Evolutionary conservation across 2,329 filamentous ascomycete species (phyloP), one percentile per base, ranked within the genome.

Genomic region (Clarireedia monteithiana): DNA sequence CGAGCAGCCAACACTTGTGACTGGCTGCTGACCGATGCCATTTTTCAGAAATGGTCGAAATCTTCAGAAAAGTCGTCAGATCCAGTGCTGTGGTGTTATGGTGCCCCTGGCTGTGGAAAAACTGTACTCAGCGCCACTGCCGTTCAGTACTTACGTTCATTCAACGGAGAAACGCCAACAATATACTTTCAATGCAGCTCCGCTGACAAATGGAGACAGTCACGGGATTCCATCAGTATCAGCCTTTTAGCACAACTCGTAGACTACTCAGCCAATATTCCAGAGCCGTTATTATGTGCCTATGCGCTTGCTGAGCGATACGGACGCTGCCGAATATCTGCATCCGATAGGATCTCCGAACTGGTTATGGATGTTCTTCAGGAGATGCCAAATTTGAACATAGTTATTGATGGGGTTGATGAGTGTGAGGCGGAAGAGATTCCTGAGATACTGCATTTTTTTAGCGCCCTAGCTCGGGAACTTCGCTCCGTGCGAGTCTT

Each of bases 121-220:
- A 55, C 53, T 20, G 50, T 55, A 42, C 46, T 55, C 6, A 55
- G 53, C 50, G 36, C 53, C 14, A 50, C 53, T 9, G 15, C 17
- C 20, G 45, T 50, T 23, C 53, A 55, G 20, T 45, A 50, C 34
- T n/a, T 55, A 23, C 53, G 50, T 24, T 27, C 49, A 15, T 44
- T 44, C 27, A 39, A 20, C 38, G 20, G 14, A 12, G 30, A 48
- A n/a, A 50, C 20, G 1, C 53, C 53, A 4, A 55, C 53, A 44
- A 30, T 55, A 27, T 50, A 50, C n/a, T 55, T 50, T 38, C 46
- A 55, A 14, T 55, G 53, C 20, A 55, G 46, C 15, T 55, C 53
- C 17, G 50, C 46, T 9, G 53, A 55, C 5, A 50, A 36, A 20
- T 38, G 39, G 20, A 55, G 50, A 24, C 36, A 50, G 20, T 55